A percentile compares a stretch with the other conserved stretches of the same genome.
phyloP scores from a whole-genome alignment of 2,329 filamentous ascomycete species.

The Cladophialophora bantiana region DNA sequence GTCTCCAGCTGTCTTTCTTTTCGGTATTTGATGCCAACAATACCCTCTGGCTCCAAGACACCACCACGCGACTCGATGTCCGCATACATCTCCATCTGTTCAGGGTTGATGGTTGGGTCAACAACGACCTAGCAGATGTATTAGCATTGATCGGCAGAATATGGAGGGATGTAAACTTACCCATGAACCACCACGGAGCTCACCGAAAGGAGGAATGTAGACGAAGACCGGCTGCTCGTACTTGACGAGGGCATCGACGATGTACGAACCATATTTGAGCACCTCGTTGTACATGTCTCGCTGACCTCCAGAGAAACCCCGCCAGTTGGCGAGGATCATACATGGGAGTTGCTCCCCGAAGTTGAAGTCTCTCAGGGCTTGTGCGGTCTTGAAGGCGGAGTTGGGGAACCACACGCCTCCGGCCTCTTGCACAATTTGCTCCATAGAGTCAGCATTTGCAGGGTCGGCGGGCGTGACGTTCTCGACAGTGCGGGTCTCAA shows the following conservation, averaged over 20 bases:
- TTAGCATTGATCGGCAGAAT: constrained; percentile 44
- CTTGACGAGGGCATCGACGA: constrained; percentile 97
- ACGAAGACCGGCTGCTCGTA: constrained; percentile 99
- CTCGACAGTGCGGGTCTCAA: constrained; percentile 94
- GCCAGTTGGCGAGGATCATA: constrained; percentile 99
- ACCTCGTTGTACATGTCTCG: constrained; percentile 99
- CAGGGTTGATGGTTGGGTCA: constrained; percentile 96
- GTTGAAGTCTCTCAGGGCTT: constrained; percentile 99
- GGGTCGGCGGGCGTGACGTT: constrained; percentile 96
- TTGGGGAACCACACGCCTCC: constrained; percentile 99
- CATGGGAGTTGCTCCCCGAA: constrained; percentile 95
- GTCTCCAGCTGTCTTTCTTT: constrained; percentile 97
- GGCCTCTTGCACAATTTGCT: constrained; percentile 92
- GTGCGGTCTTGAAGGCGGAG: constrained; percentile 98
- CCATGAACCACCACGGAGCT: constrained; percentile 98
- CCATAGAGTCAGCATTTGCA: constrained; percentile 97
- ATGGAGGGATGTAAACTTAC: constrained; percentile 51
- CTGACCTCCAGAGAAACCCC: constrained; percentile 99
- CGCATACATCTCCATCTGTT: constrained; percentile 99
- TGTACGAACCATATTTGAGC: constrained; percentile 98
- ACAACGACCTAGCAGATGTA: constrained; percentile 74
- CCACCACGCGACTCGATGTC: constrained; percentile 93
- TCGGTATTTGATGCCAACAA: constrained; percentile 97
- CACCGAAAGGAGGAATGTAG: constrained; percentile 95
- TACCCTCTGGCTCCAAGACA: constrained; percentile 97